Base-by-base conservation (phyloP, 306 rosid genomes). In the Citrullus colocynthis region DNA sequence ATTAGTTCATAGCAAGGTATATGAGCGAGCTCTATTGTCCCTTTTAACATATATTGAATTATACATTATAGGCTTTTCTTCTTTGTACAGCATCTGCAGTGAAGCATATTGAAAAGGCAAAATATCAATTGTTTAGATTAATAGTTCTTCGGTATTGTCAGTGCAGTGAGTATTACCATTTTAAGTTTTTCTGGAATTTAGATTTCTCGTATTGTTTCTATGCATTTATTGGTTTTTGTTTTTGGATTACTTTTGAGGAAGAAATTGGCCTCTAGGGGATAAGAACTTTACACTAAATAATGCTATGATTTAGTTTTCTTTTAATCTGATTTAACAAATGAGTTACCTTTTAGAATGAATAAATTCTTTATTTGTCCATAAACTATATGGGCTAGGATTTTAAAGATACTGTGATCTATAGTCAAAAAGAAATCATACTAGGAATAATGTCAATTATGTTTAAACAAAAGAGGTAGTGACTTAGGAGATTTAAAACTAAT, bases 51-150 rank as follows among this genome's bases (percentile, higher is more conserved):
- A 44, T 70, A 44, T 13, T 24, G 52, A 24, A 45, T 70, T 24
- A 45, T 1, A 34, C 5, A 4, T 34, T 34, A 34, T 44, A 42
- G 9, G 3, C 75, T 11, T 66, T 72, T 72, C 61, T 73, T 51
- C 45, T 73, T 73, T 73, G 77, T 73, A 73, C 21, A 73, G 77
- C 77, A 28, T 73, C 77, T 72, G 58, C 77, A 49, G 32, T 30
- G 57, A 45, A 72, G 77, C 15, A 51, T 73, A 28, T 28, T 30
- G 45, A 73, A 73, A 73, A 12, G 7, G 39, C 9, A 21, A 39
- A 9, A 21, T 71, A 71, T 21, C 58, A 71, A 28, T 73, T 73
- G 44, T 73, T 52, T 30, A 73, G 39, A 54, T 73, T 30, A 30
- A 72, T 45, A 48, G 1, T 48, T 28, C 37, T 9, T 42, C 55